phyloP scores from a whole-genome alignment of 345 rosid species.

The Arabis hirsuta region DNA sequence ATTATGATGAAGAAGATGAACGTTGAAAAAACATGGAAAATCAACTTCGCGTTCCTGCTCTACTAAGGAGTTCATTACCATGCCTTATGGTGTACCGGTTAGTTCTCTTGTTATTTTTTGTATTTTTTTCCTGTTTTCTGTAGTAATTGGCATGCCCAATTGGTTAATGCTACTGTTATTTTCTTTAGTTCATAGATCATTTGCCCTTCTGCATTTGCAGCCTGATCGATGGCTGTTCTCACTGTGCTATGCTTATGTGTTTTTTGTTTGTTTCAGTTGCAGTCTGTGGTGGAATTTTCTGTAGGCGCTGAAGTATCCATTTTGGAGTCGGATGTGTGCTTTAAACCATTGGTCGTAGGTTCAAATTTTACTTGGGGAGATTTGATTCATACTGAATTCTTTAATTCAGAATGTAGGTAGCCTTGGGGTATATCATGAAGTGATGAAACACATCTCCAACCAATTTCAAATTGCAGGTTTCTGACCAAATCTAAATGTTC shows the following conservation, averaged over 20 bases:
- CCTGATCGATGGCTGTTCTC: not conserved
- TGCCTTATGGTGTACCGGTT: constrained; percentile 77
- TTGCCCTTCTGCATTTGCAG: not conserved
- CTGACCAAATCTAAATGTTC: not conserved
- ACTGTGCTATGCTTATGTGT: not conserved
- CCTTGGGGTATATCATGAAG: no score
- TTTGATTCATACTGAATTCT: no score
- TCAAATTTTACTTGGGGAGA: no score
- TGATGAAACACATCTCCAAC: no score
- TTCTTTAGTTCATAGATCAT: not conserved
- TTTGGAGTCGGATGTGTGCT: no score
- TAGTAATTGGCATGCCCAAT: not conserved
- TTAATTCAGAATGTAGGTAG: no score
- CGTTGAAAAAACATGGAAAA: constrained; percentile 57
- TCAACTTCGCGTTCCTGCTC: constrained; percentile 53
- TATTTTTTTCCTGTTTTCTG: not conserved
- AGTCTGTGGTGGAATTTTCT: not conserved
- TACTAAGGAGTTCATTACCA: constrained; percentile 69
- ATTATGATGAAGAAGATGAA: not conserved
- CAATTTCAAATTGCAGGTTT: no score
- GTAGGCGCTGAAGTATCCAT: not conserved
- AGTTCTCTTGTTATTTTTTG: constrained; percentile 50
- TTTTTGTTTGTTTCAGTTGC: not conserved
- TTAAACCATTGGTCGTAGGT: no score
- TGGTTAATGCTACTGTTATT: no score